These are phyloP conservation scores for Rhizopus sp. DNA, from an alignment of 371 early-diverging fungal species.

Conservation along the genomic window DNA sequence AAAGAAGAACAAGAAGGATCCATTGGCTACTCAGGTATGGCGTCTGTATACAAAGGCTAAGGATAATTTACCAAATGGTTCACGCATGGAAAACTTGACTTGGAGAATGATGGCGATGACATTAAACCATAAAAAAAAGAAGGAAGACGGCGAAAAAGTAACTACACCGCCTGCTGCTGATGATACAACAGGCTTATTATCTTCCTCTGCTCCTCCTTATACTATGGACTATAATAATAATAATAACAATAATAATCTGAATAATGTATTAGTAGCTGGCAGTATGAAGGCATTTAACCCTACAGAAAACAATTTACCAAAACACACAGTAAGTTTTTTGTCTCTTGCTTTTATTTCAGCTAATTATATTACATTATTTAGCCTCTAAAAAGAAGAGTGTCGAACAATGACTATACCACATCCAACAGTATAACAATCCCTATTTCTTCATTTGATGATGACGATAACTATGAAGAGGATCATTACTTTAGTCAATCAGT, in stretches of 20 bases:
- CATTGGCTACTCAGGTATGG: slow-evolving; percentile 66
- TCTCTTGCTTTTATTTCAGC: too few species aligned
- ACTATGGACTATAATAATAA: slow-evolving; percentile 10
- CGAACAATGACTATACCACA: neutral
- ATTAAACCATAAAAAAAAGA: slow-evolving; percentile 48
- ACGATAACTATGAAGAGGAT: slow-evolving; percentile 4
- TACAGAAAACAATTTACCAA: neutral
- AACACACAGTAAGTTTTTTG: slow-evolving; percentile 5
- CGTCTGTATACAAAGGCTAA: slow-evolving; percentile 72
- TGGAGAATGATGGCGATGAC: slow-evolving; percentile 78
- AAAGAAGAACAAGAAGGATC: slow-evolving; percentile 52
- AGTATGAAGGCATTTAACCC: slow-evolving; percentile 4
- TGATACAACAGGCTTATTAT: slow-evolving; percentile 18
- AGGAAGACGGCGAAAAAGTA: slow-evolving; percentile 11
- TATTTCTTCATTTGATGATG: slow-evolving; percentile 12
- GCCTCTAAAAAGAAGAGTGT: slow-evolving; percentile 21
- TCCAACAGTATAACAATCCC: slow-evolving; percentile 20
- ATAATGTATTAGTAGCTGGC: slow-evolving; percentile 8
- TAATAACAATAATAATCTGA: slow-evolving; percentile 5
- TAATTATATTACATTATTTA: neutral
- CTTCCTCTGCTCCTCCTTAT: slow-evolving; percentile 35
- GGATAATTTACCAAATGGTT: slow-evolving; percentile 63
- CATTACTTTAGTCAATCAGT: slow-evolving; percentile 19
- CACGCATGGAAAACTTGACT: slow-evolving; percentile 68
- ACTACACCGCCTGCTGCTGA: slow-evolving; percentile 8